Conservation (phyloP, 768 basidiomycete species). For the Cystobasidium onofrii region DNA sequence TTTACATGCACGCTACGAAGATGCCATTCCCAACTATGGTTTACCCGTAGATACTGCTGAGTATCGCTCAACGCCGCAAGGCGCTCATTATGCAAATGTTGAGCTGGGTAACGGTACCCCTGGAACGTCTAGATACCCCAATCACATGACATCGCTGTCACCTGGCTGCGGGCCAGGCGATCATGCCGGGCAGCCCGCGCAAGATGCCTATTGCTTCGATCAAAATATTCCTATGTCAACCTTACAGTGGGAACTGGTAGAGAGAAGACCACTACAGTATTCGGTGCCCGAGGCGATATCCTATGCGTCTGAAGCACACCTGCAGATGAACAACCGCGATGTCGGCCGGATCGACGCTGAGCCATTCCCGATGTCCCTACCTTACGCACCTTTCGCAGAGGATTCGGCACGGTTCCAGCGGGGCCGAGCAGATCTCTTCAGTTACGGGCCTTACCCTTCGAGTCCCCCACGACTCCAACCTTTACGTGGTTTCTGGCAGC, state of each 20-base stretch:
- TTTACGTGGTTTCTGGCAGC: neutral
- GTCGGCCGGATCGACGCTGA: too few relatives aligned
- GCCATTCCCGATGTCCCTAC: too few relatives aligned
- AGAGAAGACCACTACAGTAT: neutral
- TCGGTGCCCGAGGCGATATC: neutral
- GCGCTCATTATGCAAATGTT: too few relatives aligned
- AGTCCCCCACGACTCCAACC: neutral
- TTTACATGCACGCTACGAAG: too few relatives aligned
- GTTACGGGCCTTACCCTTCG: neutral
- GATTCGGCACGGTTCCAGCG: neutral
- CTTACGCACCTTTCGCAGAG: neutral
- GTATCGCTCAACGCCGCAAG: too few relatives aligned
- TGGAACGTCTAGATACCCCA: too few relatives aligned
- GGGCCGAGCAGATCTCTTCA: neutral
- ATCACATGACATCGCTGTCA: too few relatives aligned
- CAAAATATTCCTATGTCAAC: neutral
- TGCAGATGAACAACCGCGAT: too few relatives aligned
- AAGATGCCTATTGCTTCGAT: neutral
- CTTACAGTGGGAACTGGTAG: neutral
- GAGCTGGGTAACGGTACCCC: too few relatives aligned
- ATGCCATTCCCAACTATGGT: too few relatives aligned
- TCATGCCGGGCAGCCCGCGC: neutral
- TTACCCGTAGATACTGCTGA: too few relatives aligned
- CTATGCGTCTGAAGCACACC: too few relatives aligned
- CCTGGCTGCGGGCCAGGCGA: neutral